A percentile compares a stretch with the other conserved stretches of the same genome.
Evolutionary conservation across 352 stramenopile species (phyloP).

Genomic region (Globisporangium mamillatum): DNA sequence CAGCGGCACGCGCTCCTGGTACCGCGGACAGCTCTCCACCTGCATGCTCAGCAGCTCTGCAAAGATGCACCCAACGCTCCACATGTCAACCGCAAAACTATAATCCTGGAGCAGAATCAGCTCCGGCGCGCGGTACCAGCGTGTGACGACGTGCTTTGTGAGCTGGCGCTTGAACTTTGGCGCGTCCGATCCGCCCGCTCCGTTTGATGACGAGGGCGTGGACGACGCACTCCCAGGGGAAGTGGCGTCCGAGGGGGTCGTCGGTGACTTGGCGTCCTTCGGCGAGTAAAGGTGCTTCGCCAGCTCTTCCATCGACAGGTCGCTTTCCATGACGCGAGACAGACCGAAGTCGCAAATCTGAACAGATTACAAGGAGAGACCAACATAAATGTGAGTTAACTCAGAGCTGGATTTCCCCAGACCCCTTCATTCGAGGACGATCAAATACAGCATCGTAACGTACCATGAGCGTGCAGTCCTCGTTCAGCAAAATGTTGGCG

Average conservation of each 20-base stretch:
- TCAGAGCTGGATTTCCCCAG: not conserved
- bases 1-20: constrained; percentile 81
- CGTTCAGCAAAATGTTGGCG: constrained; percentile 87
- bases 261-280: constrained; percentile 77
- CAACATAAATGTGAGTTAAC: not conserved
- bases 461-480: constrained; percentile 84
- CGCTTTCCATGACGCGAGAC: constrained; percentile 75
- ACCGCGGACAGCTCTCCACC: constrained; percentile 80
- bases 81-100: constrained; percentile 98
- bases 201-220: constrained; percentile 48
- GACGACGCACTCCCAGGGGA: constrained; percentile 65
- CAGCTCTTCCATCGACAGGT: constrained; percentile 74
- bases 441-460: not conserved
- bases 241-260: constrained; percentile 54
- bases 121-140: constrained; percentile 97
- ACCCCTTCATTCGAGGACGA: not conserved
- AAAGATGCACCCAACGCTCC: constrained; percentile 97
- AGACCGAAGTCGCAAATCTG: constrained; percentile 85
- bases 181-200: constrained; percentile 26
- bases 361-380: not conserved
- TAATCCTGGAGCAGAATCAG: constrained; percentile 97
- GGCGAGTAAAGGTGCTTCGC: constrained; percentile 77
- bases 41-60: constrained; percentile 87
- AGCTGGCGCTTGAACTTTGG: constrained; percentile 89
- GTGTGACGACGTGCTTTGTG: constrained; percentile 98